phyloP scores from a whole-genome alignment of 371 early-diverging fungal species.

The Mucor indicus region DNA sequence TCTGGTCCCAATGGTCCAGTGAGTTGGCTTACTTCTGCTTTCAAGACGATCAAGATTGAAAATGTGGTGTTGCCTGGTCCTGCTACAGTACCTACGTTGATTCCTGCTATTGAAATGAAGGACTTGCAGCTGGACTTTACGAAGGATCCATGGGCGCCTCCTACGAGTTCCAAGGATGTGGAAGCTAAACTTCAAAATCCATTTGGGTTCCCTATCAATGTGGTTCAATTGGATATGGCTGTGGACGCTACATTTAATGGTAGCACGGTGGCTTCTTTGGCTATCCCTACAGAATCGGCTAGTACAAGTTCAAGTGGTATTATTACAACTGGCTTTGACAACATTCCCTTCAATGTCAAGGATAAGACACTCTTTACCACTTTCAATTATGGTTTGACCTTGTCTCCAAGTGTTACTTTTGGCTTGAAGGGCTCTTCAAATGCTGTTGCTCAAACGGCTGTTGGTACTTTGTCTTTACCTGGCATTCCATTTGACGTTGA shows the following conservation, averaged over 20 bases:
- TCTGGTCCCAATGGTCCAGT: constrained; percentile 51
- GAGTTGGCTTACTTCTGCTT: constrained; percentile 53
- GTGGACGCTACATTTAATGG: constrained; percentile 32
- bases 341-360: constrained; percentile 44
- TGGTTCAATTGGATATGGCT: constrained; percentile 45
- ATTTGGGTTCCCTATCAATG: constrained; percentile 57
- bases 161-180: constrained; percentile 45
- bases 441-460: constrained; percentile 50
- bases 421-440: constrained; percentile 49
- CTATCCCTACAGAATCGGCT: constrained; percentile 48
- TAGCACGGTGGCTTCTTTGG: constrained; percentile 38
- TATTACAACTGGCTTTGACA: constrained; percentile 45
- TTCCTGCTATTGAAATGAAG: constrained; percentile 45
- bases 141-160: constrained; percentile 43
- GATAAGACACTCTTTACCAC: constrained; percentile 35
- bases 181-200: constrained; percentile 53
- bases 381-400: constrained; percentile 50
- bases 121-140: constrained; percentile 54
- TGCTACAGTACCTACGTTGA: constrained; percentile 27
- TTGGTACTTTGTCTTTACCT: constrained; percentile 47
- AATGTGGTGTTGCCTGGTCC: constrained; percentile 47
- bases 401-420: constrained; percentile 36
- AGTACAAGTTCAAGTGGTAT: constrained; percentile 36
- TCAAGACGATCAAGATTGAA: constrained; percentile 47
- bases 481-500: constrained; percentile 48